Conservation (phyloP, 257 asterid genomes). For the Buddleja alternifolia region DNA sequence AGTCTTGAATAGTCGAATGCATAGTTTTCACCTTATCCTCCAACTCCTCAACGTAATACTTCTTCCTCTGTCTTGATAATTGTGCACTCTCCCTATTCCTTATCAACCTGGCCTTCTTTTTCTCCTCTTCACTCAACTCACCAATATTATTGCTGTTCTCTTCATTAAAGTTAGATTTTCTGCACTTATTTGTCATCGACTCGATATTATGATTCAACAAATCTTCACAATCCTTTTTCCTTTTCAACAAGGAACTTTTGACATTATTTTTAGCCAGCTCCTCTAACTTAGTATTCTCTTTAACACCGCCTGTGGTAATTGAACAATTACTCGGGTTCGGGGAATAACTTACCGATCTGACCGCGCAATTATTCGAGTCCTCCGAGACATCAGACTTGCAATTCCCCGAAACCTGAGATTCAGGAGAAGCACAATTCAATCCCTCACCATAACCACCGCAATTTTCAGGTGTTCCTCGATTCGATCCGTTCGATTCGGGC, state of each 20-base stretch:
- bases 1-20: slow-evolving; percentile 80
- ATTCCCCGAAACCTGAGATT: slow-evolving; percentile 61
- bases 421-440: slow-evolving; percentile 60
- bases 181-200: slow-evolving; percentile 40
- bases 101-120: slow-evolving; percentile 70
- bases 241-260: slow-evolving; percentile 49
- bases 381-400: slow-evolving; percentile 54
- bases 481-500: slow-evolving; percentile 71
- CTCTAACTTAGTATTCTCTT: slow-evolving; percentile 43
- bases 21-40: slow-evolving; percentile 79
- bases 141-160: slow-evolving; percentile 19
- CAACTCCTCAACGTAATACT: slow-evolving; percentile 82
- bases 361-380: slow-evolving; percentile 37
- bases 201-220: slow-evolving; percentile 32
- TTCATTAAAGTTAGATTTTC: slow-evolving; percentile 36
- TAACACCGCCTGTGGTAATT: slow-evolving; percentile 35
- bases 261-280: slow-evolving; percentile 28
- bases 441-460: slow-evolving; percentile 41
- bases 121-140: slow-evolving; percentile 55
- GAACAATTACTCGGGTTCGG: slow-evolving; percentile 38
- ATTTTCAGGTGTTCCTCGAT: slow-evolving; percentile 32
- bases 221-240: slow-evolving; percentile 63
- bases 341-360: slow-evolving; percentile 52
- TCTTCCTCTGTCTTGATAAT: slow-evolving; percentile 81
- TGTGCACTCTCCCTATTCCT: slow-evolving; percentile 98